Base-by-base conservation (phyloP, 257 asterid genomes). In the Datura wrightii region DNA sequence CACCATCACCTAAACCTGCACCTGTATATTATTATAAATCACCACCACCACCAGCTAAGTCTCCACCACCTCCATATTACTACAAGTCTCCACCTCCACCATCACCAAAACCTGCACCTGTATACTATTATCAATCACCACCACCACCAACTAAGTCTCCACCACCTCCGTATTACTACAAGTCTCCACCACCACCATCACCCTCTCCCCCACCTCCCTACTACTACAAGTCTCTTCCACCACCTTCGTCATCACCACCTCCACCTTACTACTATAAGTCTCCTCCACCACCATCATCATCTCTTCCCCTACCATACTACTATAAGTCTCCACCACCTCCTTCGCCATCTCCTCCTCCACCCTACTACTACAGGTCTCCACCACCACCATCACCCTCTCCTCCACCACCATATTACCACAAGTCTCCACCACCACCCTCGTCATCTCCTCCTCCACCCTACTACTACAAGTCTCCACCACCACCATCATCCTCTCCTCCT, bases 401-500 rank as follows among this genome's bases (percentile, higher is more conserved):
- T 0, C 81, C 84, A 0, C 87, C 87, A 8, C 81, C 81, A 0
- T 50, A 79, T 19, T 79, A 84, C 5, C 79, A 84, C 14, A 59
- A 50, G 9, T 63, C 86, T 0, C 84, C 84, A 0, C 87, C 87
- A 0, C 84, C 87, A 0, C 87, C 81, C 8, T 79, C 87, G 0
- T 31, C 80, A 0, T 79, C 86, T 14, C 82, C 82, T 0, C 86
- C 70, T 0, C 84, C 80, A 3, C 84, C 87, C 0, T 84, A 84
- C 71, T 18, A 48, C 60, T 79, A 79, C 16, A 62, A 16, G 3
- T 84, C 84, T 7, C 87, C 84, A 0, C 87, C 87, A 2, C 87
- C 84, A 18, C 87, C 87, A 19, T 84, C 84, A 0, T 48, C 84
- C 1, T 84, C 87, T 3, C 80, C 87, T 6, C 79, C 80, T 8